phyloP scores from a whole-genome alignment of 2,329 filamentous ascomycete genomes.

The Fusarium tjaetaba region DNA sequence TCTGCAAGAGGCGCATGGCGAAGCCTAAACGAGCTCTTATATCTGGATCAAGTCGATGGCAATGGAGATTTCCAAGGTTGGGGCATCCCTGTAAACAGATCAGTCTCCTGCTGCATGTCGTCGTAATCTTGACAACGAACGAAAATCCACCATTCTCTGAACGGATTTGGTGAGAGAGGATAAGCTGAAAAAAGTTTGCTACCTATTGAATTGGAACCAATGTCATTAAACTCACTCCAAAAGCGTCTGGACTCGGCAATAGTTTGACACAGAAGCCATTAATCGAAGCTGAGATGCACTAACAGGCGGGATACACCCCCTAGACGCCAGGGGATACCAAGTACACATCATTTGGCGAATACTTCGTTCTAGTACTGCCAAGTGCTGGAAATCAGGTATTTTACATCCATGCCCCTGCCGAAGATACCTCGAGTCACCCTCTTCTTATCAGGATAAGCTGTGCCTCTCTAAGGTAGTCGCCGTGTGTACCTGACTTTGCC shows the following conservation, averaged over 20 bases:
- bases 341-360: not conserved
- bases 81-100: conserved; percentile 15
- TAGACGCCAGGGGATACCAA: conserved; percentile 6
- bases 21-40: conserved; percentile 10
- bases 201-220: not conserved
- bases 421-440: conserved; percentile 18
- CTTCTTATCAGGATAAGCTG: not conserved
- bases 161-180: not conserved
- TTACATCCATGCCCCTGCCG: not conserved
- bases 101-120: not conserved
- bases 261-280: conserved; percentile 16
- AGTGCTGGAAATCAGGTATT: conserved; percentile 1
- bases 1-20: conserved; percentile 22
- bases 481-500: conserved; percentile 26
- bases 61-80: conserved; percentile 11
- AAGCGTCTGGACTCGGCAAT: conserved; percentile 27
- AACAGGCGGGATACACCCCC: conserved; percentile 4
- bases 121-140: conserved; percentile 14
- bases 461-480: not conserved
- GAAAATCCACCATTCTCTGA: not conserved
- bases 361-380: conserved; percentile 1
- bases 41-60: conserved; percentile 12
- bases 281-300: conserved; percentile 15
- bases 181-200: conserved; percentile 14
- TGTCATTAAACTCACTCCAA: conserved; percentile 1